phyloP scores from a whole-genome alignment of 352 stramenopile genomes.

The Phytophthora kernoviae region DNA sequence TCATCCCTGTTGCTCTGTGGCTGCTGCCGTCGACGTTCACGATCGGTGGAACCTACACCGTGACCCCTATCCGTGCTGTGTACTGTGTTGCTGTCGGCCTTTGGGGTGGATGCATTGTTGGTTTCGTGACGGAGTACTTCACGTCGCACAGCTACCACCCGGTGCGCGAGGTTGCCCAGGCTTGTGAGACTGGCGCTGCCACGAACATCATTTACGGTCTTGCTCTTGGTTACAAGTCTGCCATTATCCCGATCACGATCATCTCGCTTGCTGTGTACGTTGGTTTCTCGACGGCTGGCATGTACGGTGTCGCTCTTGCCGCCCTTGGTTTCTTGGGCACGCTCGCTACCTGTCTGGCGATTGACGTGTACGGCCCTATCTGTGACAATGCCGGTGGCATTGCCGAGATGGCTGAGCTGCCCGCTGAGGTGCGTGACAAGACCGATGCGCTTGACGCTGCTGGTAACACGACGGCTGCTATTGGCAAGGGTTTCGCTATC shows the following conservation, averaged over 20 bases:
- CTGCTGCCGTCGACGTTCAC: slow-evolving; percentile 94
- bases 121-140: slow-evolving; percentile 99
- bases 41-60: slow-evolving; percentile 74
- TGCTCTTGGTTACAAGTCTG: slow-evolving; percentile 99
- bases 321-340: slow-evolving; percentile 99
- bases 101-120: slow-evolving; percentile 97
- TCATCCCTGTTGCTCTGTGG: slow-evolving; percentile 90
- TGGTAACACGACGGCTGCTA: slow-evolving; percentile 99
- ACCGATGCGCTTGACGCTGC: slow-evolving; percentile 99
- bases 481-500: slow-evolving; percentile 99
- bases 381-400: slow-evolving; percentile 99
- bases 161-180: slow-evolving; percentile 96
- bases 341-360: slow-evolving; percentile 97
- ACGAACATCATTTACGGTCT: slow-evolving; percentile 99
- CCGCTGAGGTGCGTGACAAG: slow-evolving; percentile 97
- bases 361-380: slow-evolving; percentile 99
- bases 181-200: slow-evolving; percentile 97
- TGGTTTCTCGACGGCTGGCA: slow-evolving; percentile 96
- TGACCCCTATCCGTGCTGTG: slow-evolving; percentile 88
- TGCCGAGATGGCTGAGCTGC: slow-evolving; percentile 98
- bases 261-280: slow-evolving; percentile 98
- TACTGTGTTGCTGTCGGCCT: slow-evolving; percentile 95
- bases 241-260: slow-evolving; percentile 98
- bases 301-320: slow-evolving; percentile 97
- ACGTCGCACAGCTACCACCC: slow-evolving; percentile 97